Base-by-base conservation (phyloP, 495 filamentous ascomycete species). In the Penicillium tannophilum region DNA sequence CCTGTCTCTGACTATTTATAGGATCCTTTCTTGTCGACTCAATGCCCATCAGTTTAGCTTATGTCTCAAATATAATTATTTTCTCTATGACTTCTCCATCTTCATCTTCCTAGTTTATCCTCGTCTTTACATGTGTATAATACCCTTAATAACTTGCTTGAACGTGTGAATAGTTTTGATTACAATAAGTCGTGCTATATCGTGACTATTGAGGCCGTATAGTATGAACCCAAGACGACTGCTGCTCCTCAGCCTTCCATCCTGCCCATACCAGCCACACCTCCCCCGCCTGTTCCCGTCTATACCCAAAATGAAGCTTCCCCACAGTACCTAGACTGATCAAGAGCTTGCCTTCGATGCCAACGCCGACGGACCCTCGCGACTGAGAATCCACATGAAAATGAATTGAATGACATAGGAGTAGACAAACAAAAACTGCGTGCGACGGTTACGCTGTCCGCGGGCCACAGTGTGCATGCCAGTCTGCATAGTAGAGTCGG, bases 361-460 rank as follows among this genome's bases (percentile, higher is more conserved):
- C 56, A 63, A 36, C 46, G 56, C 51, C 23, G 65, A 63, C 0
- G 74, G 77, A 10, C 76, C 82, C 66, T 83, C 80, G 6, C 83
- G 79, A 58, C 79, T 95, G 57, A 98, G 79, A 60, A 93, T 84
- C 88, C 94, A 93, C 90, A 97, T 97, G 71, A 97, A 96, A 55
- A 93, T 67, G 48, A 98, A 86, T 73, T 98, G 94, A 52, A 97
- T 88, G 16, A 93, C 78, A 73, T 98, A 98, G 41, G 91, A 90
- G 76, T 98, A 98, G 58, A 93, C 76, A 75, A 98, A 97, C 58
- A 98, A 76, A 65, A 98, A 98, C 78, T 97, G 92, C 4, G 92
- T 97, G 55, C 94, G 82, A 70, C 91, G 85, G 73, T 89, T 96
- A 68, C 88, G 85, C 79, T 96, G 93, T 17, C 89, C 85, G 61